A percentile compares a stretch with the other conserved stretches of the same genome.
These are phyloP conservation scores for Pseudogymnoascus sp. DNA, from an alignment of 2,329 filamentous ascomycete species.

Conservation along the genomic window DNA sequence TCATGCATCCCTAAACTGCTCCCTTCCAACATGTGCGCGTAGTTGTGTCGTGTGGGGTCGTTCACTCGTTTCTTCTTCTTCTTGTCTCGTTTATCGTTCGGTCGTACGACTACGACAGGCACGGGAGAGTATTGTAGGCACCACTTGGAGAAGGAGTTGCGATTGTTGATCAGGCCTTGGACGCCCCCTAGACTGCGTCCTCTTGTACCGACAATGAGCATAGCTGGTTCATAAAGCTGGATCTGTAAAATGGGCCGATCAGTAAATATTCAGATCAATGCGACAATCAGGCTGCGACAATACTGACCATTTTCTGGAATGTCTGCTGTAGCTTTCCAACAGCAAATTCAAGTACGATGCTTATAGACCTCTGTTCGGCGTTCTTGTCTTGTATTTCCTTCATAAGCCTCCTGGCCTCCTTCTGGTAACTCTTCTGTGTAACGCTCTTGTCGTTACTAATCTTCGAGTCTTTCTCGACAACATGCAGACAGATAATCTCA, in stretches of 20 bases:
- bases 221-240: conserved; percentile 65
- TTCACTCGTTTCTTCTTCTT: conserved; percentile 64
- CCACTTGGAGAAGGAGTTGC: conserved; percentile 62
- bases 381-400: conserved; percentile 63
- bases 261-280: conserved; percentile 4
- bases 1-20: conserved; percentile 37
- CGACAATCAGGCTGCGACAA: not conserved
- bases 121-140: conserved; percentile 69
- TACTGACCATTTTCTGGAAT: conserved; percentile 64
- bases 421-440: conserved; percentile 55
- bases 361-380: conserved; percentile 64
- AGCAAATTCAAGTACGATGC: conserved; percentile 64
- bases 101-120: conserved; percentile 67
- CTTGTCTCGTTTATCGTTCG: conserved; percentile 62
- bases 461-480: conserved; percentile 65
- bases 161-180: conserved; percentile 60
- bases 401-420: conserved; percentile 59
- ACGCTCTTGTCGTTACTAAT: conserved; percentile 54
- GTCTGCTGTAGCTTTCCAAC: conserved; percentile 67
- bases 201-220: conserved; percentile 65
- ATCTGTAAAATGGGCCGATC: conserved; percentile 43
- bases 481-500: conserved; percentile 66
- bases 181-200: conserved; percentile 64
- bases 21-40: conserved; percentile 59
- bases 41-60: conserved; percentile 57